phyloP scores from a whole-genome alignment of 164 flowering plant species.

The Sedum album region DNA sequence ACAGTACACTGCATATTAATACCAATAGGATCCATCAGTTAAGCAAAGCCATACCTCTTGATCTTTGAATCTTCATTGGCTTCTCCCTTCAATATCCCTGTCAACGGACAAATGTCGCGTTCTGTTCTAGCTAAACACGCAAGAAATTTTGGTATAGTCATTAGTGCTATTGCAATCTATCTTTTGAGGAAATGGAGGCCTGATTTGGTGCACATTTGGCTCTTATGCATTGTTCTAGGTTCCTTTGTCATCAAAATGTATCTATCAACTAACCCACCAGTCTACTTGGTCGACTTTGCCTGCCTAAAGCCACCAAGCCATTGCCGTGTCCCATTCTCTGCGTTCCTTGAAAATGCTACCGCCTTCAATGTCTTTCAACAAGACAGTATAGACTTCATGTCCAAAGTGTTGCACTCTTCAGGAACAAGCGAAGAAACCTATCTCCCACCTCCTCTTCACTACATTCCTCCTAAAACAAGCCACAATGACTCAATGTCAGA shows the following conservation, averaged over 20 bases:
- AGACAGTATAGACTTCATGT: conserved; percentile 52
- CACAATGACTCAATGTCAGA: conserved; percentile 42
- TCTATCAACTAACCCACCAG: conserved; percentile 18
- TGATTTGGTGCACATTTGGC: not conserved
- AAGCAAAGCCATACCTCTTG: conserved; percentile 5
- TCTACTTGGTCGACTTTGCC: conserved; percentile 61
- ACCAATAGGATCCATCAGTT: not conserved
- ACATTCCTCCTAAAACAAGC: conserved; percentile 48
- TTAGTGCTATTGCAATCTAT: not conserved
- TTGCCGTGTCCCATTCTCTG: conserved; percentile 46
- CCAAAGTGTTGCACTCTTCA: conserved; percentile 36
- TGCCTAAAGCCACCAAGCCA: conserved; percentile 46
- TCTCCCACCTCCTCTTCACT: conserved; percentile 57
- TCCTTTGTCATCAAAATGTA: conserved; percentile 13
- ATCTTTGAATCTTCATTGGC: not conserved
- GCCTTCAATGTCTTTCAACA: conserved; percentile 23
- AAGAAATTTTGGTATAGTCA: not conserved
- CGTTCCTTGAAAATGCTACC: conserved; percentile 40
- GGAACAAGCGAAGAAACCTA: conserved; percentile 53
- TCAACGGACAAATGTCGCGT: not conserved
- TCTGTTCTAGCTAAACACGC: not conserved
- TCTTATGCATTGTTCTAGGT: conserved; percentile 8
- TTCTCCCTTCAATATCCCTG: not conserved
- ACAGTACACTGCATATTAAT: not conserved
- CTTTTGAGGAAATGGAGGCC: not conserved